Evolutionary conservation across 352 stramenopile species (phyloP).

Genomic region (Pythium apleroticum): DNA sequence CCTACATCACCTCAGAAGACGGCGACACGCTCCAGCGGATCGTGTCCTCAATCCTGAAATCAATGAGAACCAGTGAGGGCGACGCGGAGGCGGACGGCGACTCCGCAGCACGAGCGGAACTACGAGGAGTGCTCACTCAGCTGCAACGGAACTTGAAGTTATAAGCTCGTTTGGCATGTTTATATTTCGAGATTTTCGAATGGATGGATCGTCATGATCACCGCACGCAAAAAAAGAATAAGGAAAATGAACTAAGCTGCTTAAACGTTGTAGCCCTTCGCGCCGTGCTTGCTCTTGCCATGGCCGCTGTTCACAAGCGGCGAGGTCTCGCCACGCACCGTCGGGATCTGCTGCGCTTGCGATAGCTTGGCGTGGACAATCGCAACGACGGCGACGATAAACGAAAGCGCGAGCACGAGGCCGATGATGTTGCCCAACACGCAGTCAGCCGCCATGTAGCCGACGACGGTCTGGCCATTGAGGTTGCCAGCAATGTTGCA

Average conservation of each 20-base stretch:
- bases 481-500: conserved; percentile 78
- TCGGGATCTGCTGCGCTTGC: conserved; percentile 18
- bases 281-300: conserved; percentile 2
- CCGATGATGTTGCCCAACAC: conserved; percentile 75
- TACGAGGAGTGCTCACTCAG: conserved; percentile 45
- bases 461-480: conserved; percentile 60
- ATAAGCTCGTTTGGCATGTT: background rate
- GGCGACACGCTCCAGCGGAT: conserved; percentile 26
- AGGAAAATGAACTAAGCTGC: background rate
- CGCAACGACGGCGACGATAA: conserved; percentile 41
- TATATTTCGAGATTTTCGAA: background rate
- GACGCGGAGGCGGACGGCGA: conserved; percentile 20
- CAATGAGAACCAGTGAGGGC: conserved; percentile 25
- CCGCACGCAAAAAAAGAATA: background rate
- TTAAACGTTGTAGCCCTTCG: conserved; percentile 29
- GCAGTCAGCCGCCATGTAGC: conserved; percentile 73
- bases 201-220: background rate
- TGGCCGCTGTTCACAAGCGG: conserved; percentile 37
- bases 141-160: conserved; percentile 36
- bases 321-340: conserved; percentile 35
- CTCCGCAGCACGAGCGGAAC: conserved; percentile 25
- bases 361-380: conserved; percentile 57
- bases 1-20: conserved; percentile 3
- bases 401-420: conserved; percentile 50
- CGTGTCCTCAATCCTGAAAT: conserved; percentile 33